Evolutionary conservation across 768 basidiomycete genomes (phyloP).

Genomic region (Panellus pusillus): DNA sequence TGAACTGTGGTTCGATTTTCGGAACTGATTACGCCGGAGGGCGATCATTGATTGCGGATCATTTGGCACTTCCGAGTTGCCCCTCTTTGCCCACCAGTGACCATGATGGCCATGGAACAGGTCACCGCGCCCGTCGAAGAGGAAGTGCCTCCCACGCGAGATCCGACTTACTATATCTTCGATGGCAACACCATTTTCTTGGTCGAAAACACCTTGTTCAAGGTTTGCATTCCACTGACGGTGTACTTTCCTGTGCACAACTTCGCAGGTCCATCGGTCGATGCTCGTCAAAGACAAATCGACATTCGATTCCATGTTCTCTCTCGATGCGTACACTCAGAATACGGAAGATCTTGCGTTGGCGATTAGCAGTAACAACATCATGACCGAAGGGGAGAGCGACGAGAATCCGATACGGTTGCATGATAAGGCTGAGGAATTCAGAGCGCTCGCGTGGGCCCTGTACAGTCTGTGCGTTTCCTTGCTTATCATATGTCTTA

Average conservation of each 20-base stretch:
- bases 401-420: slow-evolving; percentile 53
- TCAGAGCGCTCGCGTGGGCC: slow-evolving; percentile 51
- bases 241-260: background rate
- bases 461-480: slow-evolving; percentile 52
- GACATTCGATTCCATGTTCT: slow-evolving; percentile 49
- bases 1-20: too few species aligned
- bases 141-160: slow-evolving; percentile 20
- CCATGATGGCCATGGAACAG: slow-evolving; percentile 16
- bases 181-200: slow-evolving; percentile 45
- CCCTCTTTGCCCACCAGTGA: too few species aligned
- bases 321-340: slow-evolving; percentile 36
- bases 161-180: slow-evolving; percentile 39
- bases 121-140: background rate
- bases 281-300: slow-evolving; percentile 42
- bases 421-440: slow-evolving; percentile 49
- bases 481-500: background rate
- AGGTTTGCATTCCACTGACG: slow-evolving; percentile 28
- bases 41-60: too few species aligned
- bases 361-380: slow-evolving; percentile 13
- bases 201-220: slow-evolving; percentile 47
- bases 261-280: slow-evolving; percentile 23
- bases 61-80: too few species aligned
- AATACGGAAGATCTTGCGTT: slow-evolving; percentile 21
- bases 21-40: too few species aligned
- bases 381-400: slow-evolving; percentile 40